Conservation (phyloP, 768 basidiomycete genomes). For the Fomitopsis serialis region DNA sequence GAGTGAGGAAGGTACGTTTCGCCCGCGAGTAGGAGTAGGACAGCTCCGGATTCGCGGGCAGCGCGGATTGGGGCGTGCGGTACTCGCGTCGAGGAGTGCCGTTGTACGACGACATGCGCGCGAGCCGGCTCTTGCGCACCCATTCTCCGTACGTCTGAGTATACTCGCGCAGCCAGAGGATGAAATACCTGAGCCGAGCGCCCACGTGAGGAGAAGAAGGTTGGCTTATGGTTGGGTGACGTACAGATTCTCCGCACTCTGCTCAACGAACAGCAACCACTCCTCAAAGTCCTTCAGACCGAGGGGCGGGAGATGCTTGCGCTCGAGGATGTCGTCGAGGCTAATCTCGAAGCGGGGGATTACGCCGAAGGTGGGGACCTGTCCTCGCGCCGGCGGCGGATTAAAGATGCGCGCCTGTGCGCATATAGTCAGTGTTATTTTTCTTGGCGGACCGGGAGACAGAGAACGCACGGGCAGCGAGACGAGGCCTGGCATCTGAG, state of each 20-base stretch:
- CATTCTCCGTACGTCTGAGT: conserved; percentile 41
- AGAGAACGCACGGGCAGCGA: conserved; percentile 31
- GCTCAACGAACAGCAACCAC: conserved; percentile 77
- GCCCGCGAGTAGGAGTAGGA: conserved; percentile 76
- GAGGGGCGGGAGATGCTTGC: conserved; percentile 75
- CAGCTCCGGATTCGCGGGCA: conserved; percentile 32
- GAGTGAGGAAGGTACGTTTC: conserved; percentile 77
- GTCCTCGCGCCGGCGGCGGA: conserved; percentile 12
- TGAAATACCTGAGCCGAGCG: conserved; percentile 54
- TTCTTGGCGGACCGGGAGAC: background rate
- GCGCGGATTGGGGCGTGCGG: conserved; percentile 11
- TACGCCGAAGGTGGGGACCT: conserved; percentile 27
- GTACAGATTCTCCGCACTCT: conserved; percentile 69
- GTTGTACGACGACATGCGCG: conserved; percentile 14
- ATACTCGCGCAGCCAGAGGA: conserved; percentile 79
- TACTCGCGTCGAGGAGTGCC: conserved; percentile 7
- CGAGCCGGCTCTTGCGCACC: conserved; percentile 26
- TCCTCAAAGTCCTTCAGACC: conserved; percentile 56
- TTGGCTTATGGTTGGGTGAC: conserved; percentile 15
- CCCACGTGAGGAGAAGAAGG: conserved; percentile 1
- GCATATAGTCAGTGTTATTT: background rate
- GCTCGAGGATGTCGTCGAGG: conserved; percentile 70
- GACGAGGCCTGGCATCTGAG: conserved; percentile 32
- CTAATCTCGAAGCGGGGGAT: conserved; percentile 63
- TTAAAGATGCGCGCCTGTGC: conserved; percentile 12